Evolutionary conservation across 805 yeast species (phyloP).

Genomic region (Cyberlindnera sargentensis): DNA sequence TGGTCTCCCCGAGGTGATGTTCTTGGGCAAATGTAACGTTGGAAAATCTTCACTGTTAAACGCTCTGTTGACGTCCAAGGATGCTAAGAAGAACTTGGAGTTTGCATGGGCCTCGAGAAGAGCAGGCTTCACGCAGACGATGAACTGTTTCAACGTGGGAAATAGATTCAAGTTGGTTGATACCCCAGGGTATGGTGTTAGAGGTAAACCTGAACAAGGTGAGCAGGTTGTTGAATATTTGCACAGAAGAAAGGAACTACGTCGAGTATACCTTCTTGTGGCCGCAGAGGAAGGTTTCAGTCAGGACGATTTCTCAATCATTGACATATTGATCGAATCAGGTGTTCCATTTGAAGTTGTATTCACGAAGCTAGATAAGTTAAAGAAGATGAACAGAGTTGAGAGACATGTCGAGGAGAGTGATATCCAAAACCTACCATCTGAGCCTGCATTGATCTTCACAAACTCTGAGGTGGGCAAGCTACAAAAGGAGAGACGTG

Average conservation of each 20-base stretch:
- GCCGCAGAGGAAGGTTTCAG: slow-evolving; percentile 56
- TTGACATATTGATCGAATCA: slow-evolving; percentile 39
- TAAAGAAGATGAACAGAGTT: slow-evolving; percentile 32
- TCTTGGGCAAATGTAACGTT: slow-evolving; percentile 78
- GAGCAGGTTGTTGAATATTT: slow-evolving; percentile 58
- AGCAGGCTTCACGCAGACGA: slow-evolving; percentile 52
- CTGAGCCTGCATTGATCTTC: slow-evolving; percentile 38
- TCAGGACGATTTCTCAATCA: slow-evolving; percentile 46
- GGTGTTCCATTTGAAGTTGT: slow-evolving; percentile 72
- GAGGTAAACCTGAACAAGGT: slow-evolving; percentile 65
- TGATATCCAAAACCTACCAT: slow-evolving; percentile 33
- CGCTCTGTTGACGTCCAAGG: slow-evolving; percentile 40
- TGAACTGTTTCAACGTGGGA: slow-evolving; percentile 67
- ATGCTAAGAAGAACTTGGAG: slow-evolving; percentile 22
- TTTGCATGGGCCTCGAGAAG: slow-evolving; percentile 48
- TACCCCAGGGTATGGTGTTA: slow-evolving; percentile 85
- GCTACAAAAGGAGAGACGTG: slow-evolving; percentile 35
- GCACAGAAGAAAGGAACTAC: slow-evolving; percentile 42
- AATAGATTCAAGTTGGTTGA: slow-evolving; percentile 64
- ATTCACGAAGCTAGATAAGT: slow-evolving; percentile 68
- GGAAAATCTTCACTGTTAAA: slow-evolving; percentile 81
- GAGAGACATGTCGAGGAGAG: slow-evolving; percentile 32
- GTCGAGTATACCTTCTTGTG: slow-evolving; percentile 53
- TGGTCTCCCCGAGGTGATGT: slow-evolving; percentile 63
- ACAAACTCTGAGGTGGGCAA: slow-evolving; percentile 41